These are phyloP conservation scores for Sporothrix inflata DNA, from an alignment of 2,329 filamentous ascomycete species.

Conservation along the genomic window DNA sequence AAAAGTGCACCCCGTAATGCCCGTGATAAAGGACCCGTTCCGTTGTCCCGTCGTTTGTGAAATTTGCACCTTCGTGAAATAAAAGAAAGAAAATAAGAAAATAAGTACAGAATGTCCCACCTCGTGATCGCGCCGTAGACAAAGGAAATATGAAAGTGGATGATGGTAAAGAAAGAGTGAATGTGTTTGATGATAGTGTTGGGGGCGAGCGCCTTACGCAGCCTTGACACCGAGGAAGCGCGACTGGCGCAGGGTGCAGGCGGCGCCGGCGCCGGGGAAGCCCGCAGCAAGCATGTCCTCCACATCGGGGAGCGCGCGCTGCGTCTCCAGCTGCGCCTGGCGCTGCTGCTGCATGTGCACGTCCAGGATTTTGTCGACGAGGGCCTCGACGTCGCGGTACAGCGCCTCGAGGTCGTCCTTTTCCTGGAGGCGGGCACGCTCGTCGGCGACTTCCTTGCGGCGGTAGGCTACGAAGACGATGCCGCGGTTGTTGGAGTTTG, in stretches of 20 bases:
- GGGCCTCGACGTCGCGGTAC: constrained; percentile 53
- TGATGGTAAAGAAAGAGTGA: neutral
- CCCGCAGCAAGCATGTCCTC: constrained; percentile 21
- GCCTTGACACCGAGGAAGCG: constrained; percentile 18
- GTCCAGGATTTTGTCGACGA: constrained; percentile 58
- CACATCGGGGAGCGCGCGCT: neutral
- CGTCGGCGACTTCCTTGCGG: constrained; percentile 47
- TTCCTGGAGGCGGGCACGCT: constrained; percentile 38
- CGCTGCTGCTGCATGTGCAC: constrained; percentile 43
- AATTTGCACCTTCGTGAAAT: neutral
- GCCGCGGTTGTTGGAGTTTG: constrained; percentile 49
- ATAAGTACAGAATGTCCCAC: neutral
- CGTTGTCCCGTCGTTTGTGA: constrained; percentile 8
- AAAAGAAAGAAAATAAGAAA: neutral
- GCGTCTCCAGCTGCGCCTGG: constrained; percentile 27
- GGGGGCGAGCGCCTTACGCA: neutral
- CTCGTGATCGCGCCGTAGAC: neutral
- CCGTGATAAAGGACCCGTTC: neutral
- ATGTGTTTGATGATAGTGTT: neutral
- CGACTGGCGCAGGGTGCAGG: constrained; percentile 21
- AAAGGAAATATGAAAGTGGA: neutral
- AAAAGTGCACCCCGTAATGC: neutral
- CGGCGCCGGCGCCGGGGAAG: neutral
- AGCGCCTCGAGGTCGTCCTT: constrained; percentile 50
- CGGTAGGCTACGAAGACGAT: constrained; percentile 62